phyloP scores from a whole-genome alignment of 176 grass and related monocot species.

The Alloteropsis semialata region DNA sequence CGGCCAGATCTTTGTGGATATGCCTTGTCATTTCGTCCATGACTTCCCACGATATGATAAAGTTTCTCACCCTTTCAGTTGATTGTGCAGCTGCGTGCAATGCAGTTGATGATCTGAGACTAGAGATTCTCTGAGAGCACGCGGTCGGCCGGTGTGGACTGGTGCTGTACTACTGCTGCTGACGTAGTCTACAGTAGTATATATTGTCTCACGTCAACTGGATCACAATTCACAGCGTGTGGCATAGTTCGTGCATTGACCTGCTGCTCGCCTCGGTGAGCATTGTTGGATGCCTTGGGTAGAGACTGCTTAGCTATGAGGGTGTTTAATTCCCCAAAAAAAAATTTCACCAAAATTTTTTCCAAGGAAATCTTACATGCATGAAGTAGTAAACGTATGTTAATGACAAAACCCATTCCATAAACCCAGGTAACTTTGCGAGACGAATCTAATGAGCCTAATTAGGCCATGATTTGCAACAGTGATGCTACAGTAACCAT shows the following conservation, averaged over 20 bases:
- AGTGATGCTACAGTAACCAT: too few relatives aligned
- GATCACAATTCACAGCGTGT: neutral
- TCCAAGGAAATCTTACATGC: too few relatives aligned
- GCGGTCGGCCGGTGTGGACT: neutral
- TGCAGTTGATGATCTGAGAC: neutral
- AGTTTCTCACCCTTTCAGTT: neutral
- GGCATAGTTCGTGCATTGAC: neutral
- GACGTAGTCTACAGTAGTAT: slow-evolving; percentile 26
- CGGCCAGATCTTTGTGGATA: too few relatives aligned
- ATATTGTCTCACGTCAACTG: slow-evolving; percentile 7
- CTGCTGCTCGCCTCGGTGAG: too few relatives aligned
- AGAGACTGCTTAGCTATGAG: neutral
- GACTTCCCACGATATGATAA: neutral
- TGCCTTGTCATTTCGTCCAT: neutral
- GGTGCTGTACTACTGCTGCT: neutral
- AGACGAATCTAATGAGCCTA: too few relatives aligned
- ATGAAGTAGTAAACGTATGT: too few relatives aligned
- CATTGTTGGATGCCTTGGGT: neutral
- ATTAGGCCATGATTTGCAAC: too few relatives aligned
- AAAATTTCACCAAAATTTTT: too few relatives aligned
- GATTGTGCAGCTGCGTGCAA: neutral
- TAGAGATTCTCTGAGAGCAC: neutral
- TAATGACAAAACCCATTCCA: too few relatives aligned
- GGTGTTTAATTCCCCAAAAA: too few relatives aligned
- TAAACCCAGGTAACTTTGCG: too few relatives aligned